A percentile compares a stretch with the other conserved stretches of the same genome.
These are phyloP conservation scores for Cyberlindnera misumaiensis DNA, from an alignment of 805 yeast species.

Conservation along the genomic window DNA sequence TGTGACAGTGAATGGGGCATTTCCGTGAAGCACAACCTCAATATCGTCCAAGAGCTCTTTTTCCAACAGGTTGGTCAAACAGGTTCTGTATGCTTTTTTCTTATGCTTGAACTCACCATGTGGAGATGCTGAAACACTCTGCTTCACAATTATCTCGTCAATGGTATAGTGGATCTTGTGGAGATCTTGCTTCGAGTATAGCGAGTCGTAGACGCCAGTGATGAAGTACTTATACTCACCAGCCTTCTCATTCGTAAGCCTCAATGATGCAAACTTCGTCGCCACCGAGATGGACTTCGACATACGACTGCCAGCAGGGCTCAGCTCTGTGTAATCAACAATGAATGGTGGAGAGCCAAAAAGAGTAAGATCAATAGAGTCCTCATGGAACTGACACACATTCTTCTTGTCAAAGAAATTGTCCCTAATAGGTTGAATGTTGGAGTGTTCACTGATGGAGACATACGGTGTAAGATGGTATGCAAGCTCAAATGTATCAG, in stretches of 20 bases:
- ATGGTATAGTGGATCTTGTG: constrained; percentile 23
- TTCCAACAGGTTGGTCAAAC: constrained; percentile 34
- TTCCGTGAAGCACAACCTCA: constrained; percentile 49
- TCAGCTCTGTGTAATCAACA: constrained; percentile 55
- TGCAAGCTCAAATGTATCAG: constrained; percentile 31
- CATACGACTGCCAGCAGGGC: constrained; percentile 45
- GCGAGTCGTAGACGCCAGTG: constrained; percentile 56
- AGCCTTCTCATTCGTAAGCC: constrained; percentile 34
- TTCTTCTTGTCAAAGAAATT: constrained; percentile 27
- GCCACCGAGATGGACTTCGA: constrained; percentile 41
- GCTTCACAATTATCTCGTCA: constrained; percentile 35
- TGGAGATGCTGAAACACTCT: constrained; percentile 60
- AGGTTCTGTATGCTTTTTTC: constrained; percentile 44
- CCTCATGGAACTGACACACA: constrained; percentile 44
- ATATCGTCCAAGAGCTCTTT: constrained; percentile 40
- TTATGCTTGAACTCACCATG: constrained; percentile 40
- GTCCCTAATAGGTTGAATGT: constrained; percentile 18
- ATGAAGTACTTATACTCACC: constrained; percentile 63
- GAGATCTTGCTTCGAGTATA: constrained; percentile 42
- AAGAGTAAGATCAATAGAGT: constrained; percentile 42
- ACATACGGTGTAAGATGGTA: constrained; percentile 42
- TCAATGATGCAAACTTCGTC: constrained; percentile 42
- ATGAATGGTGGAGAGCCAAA: constrained; percentile 61
- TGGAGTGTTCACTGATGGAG: constrained; percentile 28
- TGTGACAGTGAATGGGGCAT: constrained; percentile 53